Evolutionary conservation across 768 basidiomycete species (phyloP).

Genomic region (Lanmaoa pseudosensibilis): DNA sequence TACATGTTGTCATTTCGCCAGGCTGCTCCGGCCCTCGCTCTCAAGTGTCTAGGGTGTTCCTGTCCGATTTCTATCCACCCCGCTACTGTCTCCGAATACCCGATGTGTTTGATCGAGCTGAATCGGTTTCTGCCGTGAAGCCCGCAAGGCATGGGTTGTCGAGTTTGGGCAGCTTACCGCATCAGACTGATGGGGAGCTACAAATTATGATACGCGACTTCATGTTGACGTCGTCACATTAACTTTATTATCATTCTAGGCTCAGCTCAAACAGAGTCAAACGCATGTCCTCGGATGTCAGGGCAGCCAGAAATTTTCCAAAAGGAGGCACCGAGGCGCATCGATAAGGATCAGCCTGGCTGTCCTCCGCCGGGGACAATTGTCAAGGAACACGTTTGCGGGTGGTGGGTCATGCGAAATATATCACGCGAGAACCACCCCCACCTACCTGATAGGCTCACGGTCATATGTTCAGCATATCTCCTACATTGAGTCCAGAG

Average conservation of each 20-base stretch:
- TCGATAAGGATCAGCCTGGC: constrained; percentile 31
- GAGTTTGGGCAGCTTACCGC: constrained; percentile 3
- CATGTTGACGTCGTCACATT: constrained; percentile 9
- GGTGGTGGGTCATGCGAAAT: constrained; percentile 17
- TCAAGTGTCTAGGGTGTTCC: background rate
- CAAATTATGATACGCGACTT: constrained; percentile 14
- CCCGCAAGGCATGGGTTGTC: background rate
- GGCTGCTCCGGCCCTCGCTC: background rate
- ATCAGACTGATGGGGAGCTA: constrained; percentile 12
- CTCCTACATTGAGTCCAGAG: constrained; percentile 7
- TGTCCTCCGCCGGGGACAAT: constrained; percentile 10
- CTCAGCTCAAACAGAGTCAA: background rate
- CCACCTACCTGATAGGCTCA: constrained; percentile 8
- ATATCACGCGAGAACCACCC: constrained; percentile 17
- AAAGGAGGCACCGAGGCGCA: constrained; percentile 26
- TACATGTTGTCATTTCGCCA: background rate
- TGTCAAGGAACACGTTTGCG: constrained; percentile 8
- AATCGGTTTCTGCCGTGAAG: constrained; percentile 9
- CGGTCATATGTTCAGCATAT: constrained; percentile 23
- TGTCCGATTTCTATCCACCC: background rate
- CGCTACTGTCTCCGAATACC: constrained; percentile 3
- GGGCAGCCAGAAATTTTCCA: background rate
- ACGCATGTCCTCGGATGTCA: constrained; percentile 24
- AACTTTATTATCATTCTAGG: constrained; percentile 22
- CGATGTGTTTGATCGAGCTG: constrained; percentile 22